Evolutionary conservation across 257 asterid species (phyloP).

Genomic region (Solanum lycopersicoides): DNA sequence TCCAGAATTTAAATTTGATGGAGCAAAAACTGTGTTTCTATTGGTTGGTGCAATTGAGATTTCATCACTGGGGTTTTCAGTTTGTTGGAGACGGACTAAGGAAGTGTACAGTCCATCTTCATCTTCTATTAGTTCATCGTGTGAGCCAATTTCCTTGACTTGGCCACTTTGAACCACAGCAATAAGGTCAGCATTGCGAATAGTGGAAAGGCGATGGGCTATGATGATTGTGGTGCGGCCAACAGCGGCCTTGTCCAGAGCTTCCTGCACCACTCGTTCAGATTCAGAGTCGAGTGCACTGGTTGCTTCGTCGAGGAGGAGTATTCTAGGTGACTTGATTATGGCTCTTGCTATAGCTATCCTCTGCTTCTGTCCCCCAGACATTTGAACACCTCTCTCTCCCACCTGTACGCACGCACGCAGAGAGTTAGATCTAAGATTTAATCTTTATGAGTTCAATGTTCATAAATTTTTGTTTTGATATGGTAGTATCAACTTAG

Average conservation of each 20-base stretch:
- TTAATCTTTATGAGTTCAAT: neutral
- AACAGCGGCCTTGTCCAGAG: conserved; percentile 70
- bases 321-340: conserved; percentile 54
- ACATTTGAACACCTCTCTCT: conserved; percentile 87
- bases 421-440: neutral
- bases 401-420: conserved; percentile 52
- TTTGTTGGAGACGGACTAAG: conserved; percentile 62
- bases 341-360: conserved; percentile 90
- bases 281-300: conserved; percentile 91
- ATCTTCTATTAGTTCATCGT: conserved; percentile 35
- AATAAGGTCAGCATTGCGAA: conserved; percentile 69
- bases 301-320: conserved; percentile 90
- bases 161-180: conserved; percentile 64
- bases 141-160: conserved; percentile 63
- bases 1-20: neutral
- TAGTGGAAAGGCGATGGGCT: conserved; percentile 93
- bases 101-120: conserved; percentile 45
- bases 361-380: conserved; percentile 98
- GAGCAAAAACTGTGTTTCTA: neutral
- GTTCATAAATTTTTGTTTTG: neutral
- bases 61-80: conserved; percentile 15
- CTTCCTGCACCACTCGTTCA: conserved; percentile 72
- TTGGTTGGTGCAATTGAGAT: neutral
- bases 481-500: neutral
- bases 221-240: conserved; percentile 81